Conservation (phyloP, 2,329 filamentous ascomycete species). For the Moelleriella libera region DNA sequence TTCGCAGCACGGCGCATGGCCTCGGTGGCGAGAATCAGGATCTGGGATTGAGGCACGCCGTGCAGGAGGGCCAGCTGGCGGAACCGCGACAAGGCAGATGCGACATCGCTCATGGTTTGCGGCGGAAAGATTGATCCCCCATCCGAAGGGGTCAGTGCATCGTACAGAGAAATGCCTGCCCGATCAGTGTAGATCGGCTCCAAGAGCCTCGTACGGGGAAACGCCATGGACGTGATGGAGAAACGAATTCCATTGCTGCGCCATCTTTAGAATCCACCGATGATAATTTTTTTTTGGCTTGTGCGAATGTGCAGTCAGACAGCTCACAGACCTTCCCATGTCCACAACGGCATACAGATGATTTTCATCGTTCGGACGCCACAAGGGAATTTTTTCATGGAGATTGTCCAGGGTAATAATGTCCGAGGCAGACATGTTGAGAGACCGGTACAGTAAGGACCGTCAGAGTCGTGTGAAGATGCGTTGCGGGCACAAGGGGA, state of each 20-base stretch:
- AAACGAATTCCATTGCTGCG: constrained; percentile 82
- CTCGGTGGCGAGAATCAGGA: constrained; percentile 74
- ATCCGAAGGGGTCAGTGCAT: constrained; percentile 49
- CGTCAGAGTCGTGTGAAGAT: too few relatives aligned
- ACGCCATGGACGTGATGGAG: constrained; percentile 70
- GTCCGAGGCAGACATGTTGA: constrained; percentile 19
- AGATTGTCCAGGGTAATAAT: constrained; percentile 39
- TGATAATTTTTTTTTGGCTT: not conserved
- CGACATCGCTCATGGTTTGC: constrained; percentile 50
- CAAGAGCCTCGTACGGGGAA: constrained; percentile 56
- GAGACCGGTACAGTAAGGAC: not conserved
- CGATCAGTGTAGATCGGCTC: constrained; percentile 67
- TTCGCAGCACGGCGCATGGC: constrained; percentile 75
- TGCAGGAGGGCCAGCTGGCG: constrained; percentile 56
- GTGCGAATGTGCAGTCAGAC: not conserved
- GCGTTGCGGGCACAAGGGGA: too few relatives aligned
- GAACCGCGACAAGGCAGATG: constrained; percentile 56
- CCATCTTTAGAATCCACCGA: not conserved
- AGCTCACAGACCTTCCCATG: constrained; percentile 37
- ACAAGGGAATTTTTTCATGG: constrained; percentile 30
- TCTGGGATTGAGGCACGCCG: constrained; percentile 47
- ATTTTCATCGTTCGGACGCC: constrained; percentile 28
- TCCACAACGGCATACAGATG: constrained; percentile 44
- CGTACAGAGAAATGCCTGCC: constrained; percentile 72
- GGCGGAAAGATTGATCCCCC: constrained; percentile 28